These are phyloP conservation scores for Catharanthus roseus DNA, from an alignment of 257 asterid species.

Conservation along the genomic window DNA sequence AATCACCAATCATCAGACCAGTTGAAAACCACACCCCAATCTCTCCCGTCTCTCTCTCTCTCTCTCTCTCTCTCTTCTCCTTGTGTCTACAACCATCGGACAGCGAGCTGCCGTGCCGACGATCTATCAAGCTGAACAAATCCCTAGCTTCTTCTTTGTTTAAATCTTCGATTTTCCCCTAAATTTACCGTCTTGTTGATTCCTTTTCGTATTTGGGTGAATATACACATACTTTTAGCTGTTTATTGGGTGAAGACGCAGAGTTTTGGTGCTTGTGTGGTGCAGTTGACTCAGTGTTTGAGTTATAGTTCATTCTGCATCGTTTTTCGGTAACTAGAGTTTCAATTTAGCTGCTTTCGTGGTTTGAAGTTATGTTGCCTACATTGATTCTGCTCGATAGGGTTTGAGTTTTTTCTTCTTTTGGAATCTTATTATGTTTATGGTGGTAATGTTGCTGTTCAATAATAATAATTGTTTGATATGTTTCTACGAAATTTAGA, in stretches of 20 bases:
- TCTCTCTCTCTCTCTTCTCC: not conserved
- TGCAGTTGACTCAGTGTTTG: slow-evolving; percentile 36
- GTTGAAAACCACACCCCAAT: slow-evolving; percentile 44
- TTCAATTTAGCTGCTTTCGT: slow-evolving; percentile 1
- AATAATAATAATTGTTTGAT: not conserved
- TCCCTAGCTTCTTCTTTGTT: slow-evolving; percentile 33
- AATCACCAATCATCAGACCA: slow-evolving; percentile 45
- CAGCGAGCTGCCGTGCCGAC: slow-evolving; percentile 40
- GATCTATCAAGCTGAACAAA: slow-evolving; percentile 32
- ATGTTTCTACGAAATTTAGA: not conserved
- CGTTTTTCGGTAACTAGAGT: slow-evolving; percentile 20
- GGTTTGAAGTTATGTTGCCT: not conserved
- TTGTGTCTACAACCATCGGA: slow-evolving; percentile 30
- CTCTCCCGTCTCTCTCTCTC: slow-evolving; percentile 18
- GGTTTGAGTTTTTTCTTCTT: slow-evolving; percentile 1
- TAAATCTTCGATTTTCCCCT: not conserved
- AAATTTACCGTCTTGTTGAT: slow-evolving; percentile 15
- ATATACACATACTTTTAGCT: slow-evolving; percentile 15
- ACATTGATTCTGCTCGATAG: slow-evolving; percentile 1
- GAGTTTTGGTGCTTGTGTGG: slow-evolving; percentile 9
- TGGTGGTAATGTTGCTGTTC: not conserved
- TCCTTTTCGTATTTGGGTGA: not conserved
- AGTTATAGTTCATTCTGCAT: slow-evolving; percentile 18
- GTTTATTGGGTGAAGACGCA: slow-evolving; percentile 3
- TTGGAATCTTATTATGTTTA: not conserved